Evolutionary conservation across 2,329 filamentous ascomycete species (phyloP).

Genomic region (Chaetomium sp.): DNA sequence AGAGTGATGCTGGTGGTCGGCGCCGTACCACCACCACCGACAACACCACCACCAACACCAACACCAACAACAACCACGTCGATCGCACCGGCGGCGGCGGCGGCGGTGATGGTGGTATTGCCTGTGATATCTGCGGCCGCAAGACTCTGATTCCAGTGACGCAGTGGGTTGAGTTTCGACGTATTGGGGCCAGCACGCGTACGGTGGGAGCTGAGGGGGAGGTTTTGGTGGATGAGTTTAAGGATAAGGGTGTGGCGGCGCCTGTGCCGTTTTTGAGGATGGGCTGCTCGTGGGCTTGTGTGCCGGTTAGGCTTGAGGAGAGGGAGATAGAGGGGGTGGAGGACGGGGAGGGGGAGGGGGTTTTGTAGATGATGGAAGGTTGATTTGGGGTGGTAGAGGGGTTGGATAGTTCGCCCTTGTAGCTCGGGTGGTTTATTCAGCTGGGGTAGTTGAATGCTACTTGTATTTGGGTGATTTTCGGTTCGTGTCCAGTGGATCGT

Average conservation of each 20-base stretch:
- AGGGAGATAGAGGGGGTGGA: neutral
- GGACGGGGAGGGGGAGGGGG: neutral
- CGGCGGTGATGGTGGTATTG: too few species aligned
- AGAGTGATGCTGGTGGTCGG: conserved; percentile 35
- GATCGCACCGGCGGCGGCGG: too few species aligned
- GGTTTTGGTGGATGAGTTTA: conserved; percentile 23
- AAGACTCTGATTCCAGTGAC: conserved; percentile 44
- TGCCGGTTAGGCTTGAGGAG: conserved; percentile 27
- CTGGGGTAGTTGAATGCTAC: too few species aligned
- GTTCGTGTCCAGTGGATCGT: too few species aligned
- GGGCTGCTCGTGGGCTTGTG: conserved; percentile 46
- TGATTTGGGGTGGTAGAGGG: too few species aligned
- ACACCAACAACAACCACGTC: too few species aligned
- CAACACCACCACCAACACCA: too few species aligned
- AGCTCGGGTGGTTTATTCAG: too few species aligned
- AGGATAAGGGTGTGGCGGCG: conserved; percentile 31
- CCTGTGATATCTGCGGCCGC: conserved; percentile 47
- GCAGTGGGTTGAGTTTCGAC: conserved; percentile 60
- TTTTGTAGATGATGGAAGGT: too few species aligned
- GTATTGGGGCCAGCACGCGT: conserved; percentile 27
- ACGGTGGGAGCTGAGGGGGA: conserved; percentile 17
- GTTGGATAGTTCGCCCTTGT: too few species aligned
- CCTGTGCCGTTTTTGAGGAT: conserved; percentile 41
- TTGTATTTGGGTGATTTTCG: too few species aligned
- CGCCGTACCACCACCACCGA: too few species aligned